Conservation (phyloP, 1,284 basidiomycete species). For the Phylloboletellus chloephorus region DNA sequence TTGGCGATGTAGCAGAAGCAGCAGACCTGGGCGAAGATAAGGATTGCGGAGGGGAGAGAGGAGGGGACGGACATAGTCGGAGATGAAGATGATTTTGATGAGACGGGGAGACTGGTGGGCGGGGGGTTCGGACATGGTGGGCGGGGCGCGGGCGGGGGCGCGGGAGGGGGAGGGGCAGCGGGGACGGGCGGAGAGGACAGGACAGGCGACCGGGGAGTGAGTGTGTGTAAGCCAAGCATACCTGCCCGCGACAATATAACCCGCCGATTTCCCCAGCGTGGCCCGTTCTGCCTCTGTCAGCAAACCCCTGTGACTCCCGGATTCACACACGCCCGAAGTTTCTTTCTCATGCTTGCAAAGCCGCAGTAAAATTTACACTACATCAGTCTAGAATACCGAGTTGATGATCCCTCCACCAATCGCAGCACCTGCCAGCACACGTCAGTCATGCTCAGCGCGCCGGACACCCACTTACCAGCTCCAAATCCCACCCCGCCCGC, state of each 20-base stretch:
- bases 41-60: constrained; percentile 6
- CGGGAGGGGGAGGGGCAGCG: background rate
- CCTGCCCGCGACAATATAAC: constrained; percentile 26
- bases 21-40: constrained; percentile 46
- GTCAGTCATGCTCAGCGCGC: constrained; percentile 2
- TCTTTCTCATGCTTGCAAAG: constrained; percentile 21
- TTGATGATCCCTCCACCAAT: constrained; percentile 43
- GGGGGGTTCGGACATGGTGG: constrained; percentile 21
- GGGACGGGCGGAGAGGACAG: constrained; percentile 1
- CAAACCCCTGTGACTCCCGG: constrained; percentile 21
- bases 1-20: constrained; percentile 72
- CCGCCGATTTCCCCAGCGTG: constrained; percentile 28
- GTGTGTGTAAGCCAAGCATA: constrained; percentile 4
- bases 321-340: too few relatives aligned
- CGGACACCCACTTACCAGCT: constrained; percentile 40
- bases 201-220: constrained; percentile 6
- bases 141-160: background rate
- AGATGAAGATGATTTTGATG: constrained; percentile 64
- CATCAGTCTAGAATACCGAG: constrained; percentile 36
- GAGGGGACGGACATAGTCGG: constrained; percentile 55
- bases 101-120: constrained; percentile 34
- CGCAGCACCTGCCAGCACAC: constrained; percentile 34
- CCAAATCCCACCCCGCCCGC: constrained; percentile 59
- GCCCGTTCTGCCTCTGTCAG: constrained; percentile 31
- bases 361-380: constrained; percentile 2